Base-by-base conservation (phyloP, 108 stramenopile genomes). In the Skeletonema menzelii region DNA sequence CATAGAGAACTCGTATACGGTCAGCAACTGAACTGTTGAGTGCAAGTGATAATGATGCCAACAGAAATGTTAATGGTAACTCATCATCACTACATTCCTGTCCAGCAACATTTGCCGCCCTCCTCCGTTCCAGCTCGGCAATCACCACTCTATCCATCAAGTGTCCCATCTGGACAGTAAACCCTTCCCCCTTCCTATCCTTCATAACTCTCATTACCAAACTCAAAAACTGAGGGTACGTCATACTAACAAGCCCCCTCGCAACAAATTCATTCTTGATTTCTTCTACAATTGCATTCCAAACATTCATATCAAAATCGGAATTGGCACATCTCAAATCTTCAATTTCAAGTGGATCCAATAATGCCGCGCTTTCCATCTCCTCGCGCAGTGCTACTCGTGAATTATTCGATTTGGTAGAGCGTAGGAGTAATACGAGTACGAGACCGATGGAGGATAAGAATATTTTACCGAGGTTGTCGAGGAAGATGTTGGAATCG, bases 301-400 rank as follows among this genome's bases (percentile, higher is more conserved):
- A 91, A 0, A 87, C 76, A 8, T 75, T 69, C 10, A 77, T 60
- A 2, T 81, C 85, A 15, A 95, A 80, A 17, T 91, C 87, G 5
- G 80, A 63, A 82, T 96, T 93, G 32, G 90, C 88, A 8, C 74
- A 27, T 14, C 95, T 79, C 40, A 96, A 68, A 72, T 96, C 95
- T 20, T 91, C 88, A 67, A 96, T 86, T 67, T 96, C 95, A 26
- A 91, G 49, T 1, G 95, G 95, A 75, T 93, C 95, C 57, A 96
- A 66, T 10, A 83, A 67, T 4, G 89, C 62, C 3, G 24, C 34
- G 22, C 69, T 62, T 77, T 92, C 92, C 17, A 96, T 56, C 8
- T 71, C 58, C 49, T 90, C 91, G 0, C 95, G 89, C 15, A 93
- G 10, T 19, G 58, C 71, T 27, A 80, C 81, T 14, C 79, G 67